These are phyloP conservation scores for Wallemia mellicola DNA, from an alignment of 1,284 basidiomycete species.

Conservation along the genomic window DNA sequence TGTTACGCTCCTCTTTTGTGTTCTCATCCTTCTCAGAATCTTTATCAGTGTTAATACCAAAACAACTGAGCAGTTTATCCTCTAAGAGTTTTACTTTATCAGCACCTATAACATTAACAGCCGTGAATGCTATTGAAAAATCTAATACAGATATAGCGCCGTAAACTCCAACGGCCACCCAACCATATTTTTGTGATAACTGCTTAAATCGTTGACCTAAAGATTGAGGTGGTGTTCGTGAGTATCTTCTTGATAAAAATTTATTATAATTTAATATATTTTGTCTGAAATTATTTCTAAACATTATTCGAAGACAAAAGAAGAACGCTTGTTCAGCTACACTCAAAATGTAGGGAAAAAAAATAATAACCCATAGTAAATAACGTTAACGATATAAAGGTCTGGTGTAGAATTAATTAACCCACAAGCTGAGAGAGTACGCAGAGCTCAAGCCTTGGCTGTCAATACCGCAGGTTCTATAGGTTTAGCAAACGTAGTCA, in stretches of 20 bases:
- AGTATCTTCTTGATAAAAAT: background rate
- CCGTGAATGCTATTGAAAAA: conserved; percentile 49
- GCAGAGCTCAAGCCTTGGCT: conserved; percentile 64
- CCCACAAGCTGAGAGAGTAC: conserved; percentile 79
- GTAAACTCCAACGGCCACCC: conserved; percentile 74
- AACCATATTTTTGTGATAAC: conserved; percentile 69
- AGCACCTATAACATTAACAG: conserved; percentile 61
- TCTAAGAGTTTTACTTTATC: conserved; percentile 51
- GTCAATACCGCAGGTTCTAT: conserved; percentile 79
- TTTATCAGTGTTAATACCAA: conserved; percentile 17
- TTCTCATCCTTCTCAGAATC: conserved; percentile 10
- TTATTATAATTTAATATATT: background rate
- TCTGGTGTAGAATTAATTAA: conserved; percentile 49
- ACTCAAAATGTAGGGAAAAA: background rate
- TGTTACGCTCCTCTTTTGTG: conserved; percentile 28
- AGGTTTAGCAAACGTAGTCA: conserved; percentile 89
- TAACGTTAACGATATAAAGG: background rate
- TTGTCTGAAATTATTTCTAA: background rate
- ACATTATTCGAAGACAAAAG: background rate
- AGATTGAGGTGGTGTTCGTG: background rate
- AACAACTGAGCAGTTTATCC: conserved; percentile 18
- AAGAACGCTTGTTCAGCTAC: background rate
- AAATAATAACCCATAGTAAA: too few relatives aligned
- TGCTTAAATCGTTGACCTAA: conserved; percentile 31
- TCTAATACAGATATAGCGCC: conserved; percentile 36